Conservation (phyloP, 805 yeast genomes). For the Nakazawaea laoshanensis region DNA sequence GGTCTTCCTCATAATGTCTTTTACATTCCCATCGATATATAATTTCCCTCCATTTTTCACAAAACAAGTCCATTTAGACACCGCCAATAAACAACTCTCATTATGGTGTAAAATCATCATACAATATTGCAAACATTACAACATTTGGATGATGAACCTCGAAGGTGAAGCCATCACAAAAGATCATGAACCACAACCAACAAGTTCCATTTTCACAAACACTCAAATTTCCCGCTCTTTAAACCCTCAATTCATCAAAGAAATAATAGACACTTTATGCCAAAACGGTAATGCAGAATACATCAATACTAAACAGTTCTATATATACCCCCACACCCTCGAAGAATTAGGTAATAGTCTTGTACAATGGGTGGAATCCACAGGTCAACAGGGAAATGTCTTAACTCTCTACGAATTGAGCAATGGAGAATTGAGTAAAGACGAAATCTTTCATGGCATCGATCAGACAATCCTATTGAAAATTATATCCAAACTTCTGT, state of each 20-base stretch:
- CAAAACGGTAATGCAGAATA: conserved; percentile 36
- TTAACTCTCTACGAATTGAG: conserved; percentile 77
- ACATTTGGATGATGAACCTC: conserved; percentile 44
- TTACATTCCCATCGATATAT: conserved; percentile 43
- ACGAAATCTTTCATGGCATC: conserved; percentile 55
- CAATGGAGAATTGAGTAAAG: conserved; percentile 48
- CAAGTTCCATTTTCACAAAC: conserved; percentile 37
- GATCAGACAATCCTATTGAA: conserved; percentile 46
- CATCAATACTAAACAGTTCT: conserved; percentile 14
- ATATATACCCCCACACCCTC: conserved; percentile 62
- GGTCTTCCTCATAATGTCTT: conserved; percentile 9
- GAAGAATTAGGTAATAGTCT: conserved; percentile 60
- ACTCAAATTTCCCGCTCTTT: conserved; percentile 41
- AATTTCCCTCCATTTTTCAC: conserved; percentile 91
- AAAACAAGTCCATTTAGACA: conserved; percentile 74
- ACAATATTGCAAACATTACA: conserved; percentile 47
- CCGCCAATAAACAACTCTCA: conserved; percentile 68
- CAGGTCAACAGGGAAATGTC: conserved; percentile 73
- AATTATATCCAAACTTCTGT: conserved; percentile 50
- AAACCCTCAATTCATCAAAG: conserved; percentile 43
- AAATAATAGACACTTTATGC: conserved; percentile 49
- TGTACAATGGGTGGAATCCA: conserved; percentile 60
- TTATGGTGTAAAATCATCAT: conserved; percentile 68
- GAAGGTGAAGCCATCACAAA: conserved; percentile 22
- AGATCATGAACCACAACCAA: conserved; percentile 10